phyloP scores from a whole-genome alignment of 805 yeast genomes.

The Yarrowia bubula region DNA sequence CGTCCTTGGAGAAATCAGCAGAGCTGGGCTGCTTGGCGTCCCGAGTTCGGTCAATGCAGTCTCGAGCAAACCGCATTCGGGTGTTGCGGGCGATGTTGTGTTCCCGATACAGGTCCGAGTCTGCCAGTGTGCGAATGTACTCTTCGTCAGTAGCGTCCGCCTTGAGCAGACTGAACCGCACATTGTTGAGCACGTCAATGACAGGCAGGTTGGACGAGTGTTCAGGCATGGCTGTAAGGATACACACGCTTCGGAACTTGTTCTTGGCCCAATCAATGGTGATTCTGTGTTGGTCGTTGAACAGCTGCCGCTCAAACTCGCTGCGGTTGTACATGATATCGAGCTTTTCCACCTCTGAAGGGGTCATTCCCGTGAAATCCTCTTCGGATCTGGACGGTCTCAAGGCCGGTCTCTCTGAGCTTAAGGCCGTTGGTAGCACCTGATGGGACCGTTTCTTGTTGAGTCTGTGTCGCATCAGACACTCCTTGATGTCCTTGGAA shows the following conservation, averaged over 20 bases:
- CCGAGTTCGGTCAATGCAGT: slow-evolving; percentile 35
- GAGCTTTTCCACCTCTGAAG: slow-evolving; percentile 43
- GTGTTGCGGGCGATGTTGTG: slow-evolving; percentile 47
- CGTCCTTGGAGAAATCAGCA: slow-evolving; percentile 38
- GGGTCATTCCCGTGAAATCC: slow-evolving; percentile 32
- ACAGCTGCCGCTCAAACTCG: slow-evolving; percentile 45
- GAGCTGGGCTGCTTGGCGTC: slow-evolving; percentile 22
- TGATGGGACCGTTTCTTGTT: slow-evolving; percentile 15
- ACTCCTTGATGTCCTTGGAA: slow-evolving; percentile 1
- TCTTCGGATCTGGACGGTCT: slow-evolving; percentile 17
- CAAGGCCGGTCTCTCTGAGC: not conserved
- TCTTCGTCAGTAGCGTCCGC: slow-evolving; percentile 47
- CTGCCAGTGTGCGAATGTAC: slow-evolving; percentile 47
- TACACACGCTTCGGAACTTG: slow-evolving; percentile 60
- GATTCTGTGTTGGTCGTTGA: slow-evolving; percentile 61
- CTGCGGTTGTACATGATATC: slow-evolving; percentile 55
- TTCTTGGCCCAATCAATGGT: slow-evolving; percentile 65
- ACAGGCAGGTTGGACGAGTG: slow-evolving; percentile 38
- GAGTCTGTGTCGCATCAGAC: slow-evolving; percentile 23
- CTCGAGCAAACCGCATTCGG: slow-evolving; percentile 45
- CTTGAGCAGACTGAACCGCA: slow-evolving; percentile 43
- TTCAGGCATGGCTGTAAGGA: slow-evolving; percentile 52
- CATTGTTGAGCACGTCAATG: slow-evolving; percentile 36
- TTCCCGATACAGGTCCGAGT: slow-evolving; percentile 56
- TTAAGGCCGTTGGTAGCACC: slow-evolving; percentile 3